Evolutionary conservation across 257 asterid species (phyloP).

Genomic region (Nicotiana knightiana): DNA sequence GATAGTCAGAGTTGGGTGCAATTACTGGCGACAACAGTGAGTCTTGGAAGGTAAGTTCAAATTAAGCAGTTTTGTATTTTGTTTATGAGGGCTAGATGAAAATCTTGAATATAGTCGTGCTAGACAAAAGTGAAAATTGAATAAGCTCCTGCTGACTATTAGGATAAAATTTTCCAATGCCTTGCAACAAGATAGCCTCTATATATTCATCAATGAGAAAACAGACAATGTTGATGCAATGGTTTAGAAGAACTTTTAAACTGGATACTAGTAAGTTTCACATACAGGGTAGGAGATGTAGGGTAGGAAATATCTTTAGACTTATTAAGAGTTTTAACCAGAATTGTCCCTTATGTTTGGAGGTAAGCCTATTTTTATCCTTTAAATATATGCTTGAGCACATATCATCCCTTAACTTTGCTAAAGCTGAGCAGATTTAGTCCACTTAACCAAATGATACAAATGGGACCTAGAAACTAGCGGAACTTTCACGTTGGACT

Average conservation of each 20-base stretch:
- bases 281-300: not conserved
- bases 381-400: no score
- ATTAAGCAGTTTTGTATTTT: not conserved
- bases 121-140: not conserved
- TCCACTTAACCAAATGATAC: no score
- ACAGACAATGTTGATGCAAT: no score
- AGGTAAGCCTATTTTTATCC: no score
- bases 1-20: not conserved
- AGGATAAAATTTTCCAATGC: not conserved
- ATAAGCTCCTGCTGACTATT: not conserved
- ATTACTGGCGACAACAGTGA: not conserved
- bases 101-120: not conserved
- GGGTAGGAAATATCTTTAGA: not conserved
- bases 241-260: not conserved
- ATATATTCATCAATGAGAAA: no score
- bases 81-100: not conserved
- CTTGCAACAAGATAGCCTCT: no score
- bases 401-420: no score
- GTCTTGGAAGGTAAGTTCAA: not conserved
- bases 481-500: no score
- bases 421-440: no score
- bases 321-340: not conserved
- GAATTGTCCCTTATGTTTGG: no score
- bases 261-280: not conserved
- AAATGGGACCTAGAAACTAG: no score